Evolutionary conservation across 495 filamentous ascomycete species (phyloP), one percentile per base, ranked within the genome.

Genomic region (Glonium stellatum): DNA sequence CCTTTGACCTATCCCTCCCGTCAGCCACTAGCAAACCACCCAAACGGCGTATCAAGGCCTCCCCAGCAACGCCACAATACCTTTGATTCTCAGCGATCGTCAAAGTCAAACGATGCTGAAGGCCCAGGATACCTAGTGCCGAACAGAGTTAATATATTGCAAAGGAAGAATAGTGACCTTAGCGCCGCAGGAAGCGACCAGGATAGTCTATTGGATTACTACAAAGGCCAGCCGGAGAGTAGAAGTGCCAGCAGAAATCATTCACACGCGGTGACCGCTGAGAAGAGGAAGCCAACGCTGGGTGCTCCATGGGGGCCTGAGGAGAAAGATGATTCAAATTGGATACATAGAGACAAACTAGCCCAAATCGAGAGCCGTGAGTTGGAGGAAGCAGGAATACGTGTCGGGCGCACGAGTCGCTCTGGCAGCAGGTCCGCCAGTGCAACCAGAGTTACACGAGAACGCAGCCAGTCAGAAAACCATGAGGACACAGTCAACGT

Each of bases 321-420:
- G 5, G 64, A 67, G 41, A 56, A 78, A 31, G 85, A 88, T 41
- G 77, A 79, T 62, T 86, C 86, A 50, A 84, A 86, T 70, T 97
- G 93, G 93, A 97, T 98, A 59, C 92, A 98, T 70, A 81, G 93
- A 22, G 93, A 98, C 73, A 98, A 97, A 73, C 74, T 98, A 49
- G 92, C 90, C 35, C 81, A 83, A 69, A 98, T 98, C 65, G 93
- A 98, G 76, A 96, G 80, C 67, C 81, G 90, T 72, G 93, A 98
- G 71, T 77, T 97, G 62, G 89, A 95, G 66, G 89, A 89, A 68
- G 90, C 90, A 3, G 91, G 90, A 84, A 92, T 91, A 23, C 82
- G 86, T 11, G 84, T 81, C 39, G 77, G 78, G 47, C 75, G 73
- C 22, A 70, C 74, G 34, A 78, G 83, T 49, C 80, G 85, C 48